These are phyloP conservation scores for Carex kokanica DNA, from an alignment of 176 grass and related monocot genomes.

Conservation along the genomic window DNA sequence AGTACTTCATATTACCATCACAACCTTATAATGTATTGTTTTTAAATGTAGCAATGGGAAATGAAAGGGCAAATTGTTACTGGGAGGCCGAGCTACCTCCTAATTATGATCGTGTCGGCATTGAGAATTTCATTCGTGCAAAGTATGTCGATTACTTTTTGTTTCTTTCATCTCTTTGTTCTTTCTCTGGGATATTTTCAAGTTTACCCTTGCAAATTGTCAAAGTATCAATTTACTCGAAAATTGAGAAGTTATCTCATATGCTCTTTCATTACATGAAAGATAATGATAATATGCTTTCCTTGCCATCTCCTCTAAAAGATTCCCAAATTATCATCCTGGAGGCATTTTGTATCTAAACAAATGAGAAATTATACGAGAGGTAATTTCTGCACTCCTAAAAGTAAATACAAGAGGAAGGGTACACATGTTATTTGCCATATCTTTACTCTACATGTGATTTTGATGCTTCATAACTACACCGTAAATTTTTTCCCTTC, in stretches of 20 bases:
- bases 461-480: not conserved
- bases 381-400: not conserved
- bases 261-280: not conserved
- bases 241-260: not conserved
- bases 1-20: conserved; percentile 11
- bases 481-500: not conserved
- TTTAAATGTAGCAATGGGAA: conserved; percentile 82
- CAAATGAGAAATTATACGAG: not conserved
- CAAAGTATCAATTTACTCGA: not conserved
- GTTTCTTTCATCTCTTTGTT: conserved; percentile 18
- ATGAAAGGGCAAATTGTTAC: conserved; percentile 85
- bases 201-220: not conserved
- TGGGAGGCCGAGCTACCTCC: conserved; percentile 98
- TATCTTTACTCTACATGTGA: not conserved
- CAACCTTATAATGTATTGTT: conserved; percentile 10
- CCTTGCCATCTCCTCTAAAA: not conserved
- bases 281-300: not conserved
- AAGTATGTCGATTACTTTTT: conserved; percentile 57
- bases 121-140: conserved; percentile 94
- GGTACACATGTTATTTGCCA: not conserved
- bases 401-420: not conserved
- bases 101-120: conserved; percentile 91
- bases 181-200: conserved; percentile 3
- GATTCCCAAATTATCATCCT: not conserved
- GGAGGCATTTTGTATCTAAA: not conserved